Conservation (phyloP, 106 monocot genomes). For the Ottelia alismoides region DNA sequence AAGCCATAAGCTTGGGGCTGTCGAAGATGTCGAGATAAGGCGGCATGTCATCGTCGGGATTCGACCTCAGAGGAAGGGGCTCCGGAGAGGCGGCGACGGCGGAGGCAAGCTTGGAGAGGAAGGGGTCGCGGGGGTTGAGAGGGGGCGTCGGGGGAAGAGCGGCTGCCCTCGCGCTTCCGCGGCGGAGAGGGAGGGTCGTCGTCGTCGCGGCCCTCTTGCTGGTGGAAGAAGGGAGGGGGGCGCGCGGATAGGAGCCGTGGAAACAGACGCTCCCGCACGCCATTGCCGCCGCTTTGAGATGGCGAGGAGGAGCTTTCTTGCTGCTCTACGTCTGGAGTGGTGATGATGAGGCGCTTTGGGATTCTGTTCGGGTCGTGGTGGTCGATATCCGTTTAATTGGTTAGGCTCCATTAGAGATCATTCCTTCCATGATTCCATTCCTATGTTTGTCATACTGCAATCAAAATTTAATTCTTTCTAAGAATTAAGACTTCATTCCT, state of each 20-base stretch:
- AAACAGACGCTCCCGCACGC: slow-evolving; percentile 15
- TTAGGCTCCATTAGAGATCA: no score
- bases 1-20: slow-evolving; percentile 78
- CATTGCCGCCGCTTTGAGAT: slow-evolving; percentile 6
- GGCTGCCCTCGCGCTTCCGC: slow-evolving; percentile 2
- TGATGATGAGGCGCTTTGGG: no score
- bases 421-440: no score
- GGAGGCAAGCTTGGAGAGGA: slow-evolving; percentile 61
- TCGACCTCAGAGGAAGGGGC: slow-evolving; percentile 9
- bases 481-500: no score
- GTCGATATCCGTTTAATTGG: no score
- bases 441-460: no score
- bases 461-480: no score
- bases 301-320: no score
- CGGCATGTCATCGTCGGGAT: slow-evolving; percentile 33
- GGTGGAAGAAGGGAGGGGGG: not conserved
- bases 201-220: not conserved
- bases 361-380: no score
- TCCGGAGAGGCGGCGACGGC: slow-evolving; percentile 43
- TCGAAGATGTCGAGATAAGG: slow-evolving; percentile 72
- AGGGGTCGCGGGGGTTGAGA: slow-evolving; percentile 54
- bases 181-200: no score
- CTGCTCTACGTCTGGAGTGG: no score
- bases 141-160: slow-evolving; percentile 28
- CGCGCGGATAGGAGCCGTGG: not conserved